A percentile compares a stretch with the other conserved stretches of the same genome.
phyloP scores from a whole-genome alignment of 495 filamentous ascomycete genomes.

The Elaphomyces granulatus region DNA sequence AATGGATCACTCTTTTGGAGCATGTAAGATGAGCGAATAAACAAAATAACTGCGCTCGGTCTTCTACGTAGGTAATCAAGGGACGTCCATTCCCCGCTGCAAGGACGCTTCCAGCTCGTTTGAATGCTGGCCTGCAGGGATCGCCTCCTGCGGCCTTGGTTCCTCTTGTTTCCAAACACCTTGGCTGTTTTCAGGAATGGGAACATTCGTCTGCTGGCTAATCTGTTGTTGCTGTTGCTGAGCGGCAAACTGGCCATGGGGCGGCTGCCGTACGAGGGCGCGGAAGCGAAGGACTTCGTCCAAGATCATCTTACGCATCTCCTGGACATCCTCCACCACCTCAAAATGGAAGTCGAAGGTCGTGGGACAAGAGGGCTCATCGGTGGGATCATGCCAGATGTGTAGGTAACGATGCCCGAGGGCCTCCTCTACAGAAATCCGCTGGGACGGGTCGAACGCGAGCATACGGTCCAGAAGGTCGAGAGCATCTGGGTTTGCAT shows the following conservation, averaged over 20 bases:
- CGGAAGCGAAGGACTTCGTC: conserved; percentile 83
- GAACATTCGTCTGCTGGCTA: conserved; percentile 40
- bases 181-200: conserved; percentile 55
- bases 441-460: conserved; percentile 83
- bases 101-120: conserved; percentile 73
- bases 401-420: conserved; percentile 90
- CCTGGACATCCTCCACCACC: conserved; percentile 75
- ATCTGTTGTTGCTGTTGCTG: conserved; percentile 27
- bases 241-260: conserved; percentile 29
- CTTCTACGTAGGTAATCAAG: too few relatives aligned
- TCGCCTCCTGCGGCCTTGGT: conserved; percentile 72
- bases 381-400: conserved; percentile 96
- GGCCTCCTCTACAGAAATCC: conserved; percentile 85
- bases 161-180: conserved; percentile 67
- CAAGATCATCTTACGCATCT: conserved; percentile 97
- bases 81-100: conserved; percentile 62
- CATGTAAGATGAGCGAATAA: too few relatives aligned
- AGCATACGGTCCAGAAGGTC: conserved; percentile 94
- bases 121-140: conserved; percentile 30
- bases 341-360: conserved; percentile 99
- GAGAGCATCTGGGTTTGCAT: conserved; percentile 90
- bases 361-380: conserved; percentile 83
- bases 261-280: conserved; percentile 52
- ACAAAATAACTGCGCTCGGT: too few relatives aligned
- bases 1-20: too few relatives aligned